Conservation (phyloP, 805 yeast species). For the Ogataea haglerorum region DNA sequence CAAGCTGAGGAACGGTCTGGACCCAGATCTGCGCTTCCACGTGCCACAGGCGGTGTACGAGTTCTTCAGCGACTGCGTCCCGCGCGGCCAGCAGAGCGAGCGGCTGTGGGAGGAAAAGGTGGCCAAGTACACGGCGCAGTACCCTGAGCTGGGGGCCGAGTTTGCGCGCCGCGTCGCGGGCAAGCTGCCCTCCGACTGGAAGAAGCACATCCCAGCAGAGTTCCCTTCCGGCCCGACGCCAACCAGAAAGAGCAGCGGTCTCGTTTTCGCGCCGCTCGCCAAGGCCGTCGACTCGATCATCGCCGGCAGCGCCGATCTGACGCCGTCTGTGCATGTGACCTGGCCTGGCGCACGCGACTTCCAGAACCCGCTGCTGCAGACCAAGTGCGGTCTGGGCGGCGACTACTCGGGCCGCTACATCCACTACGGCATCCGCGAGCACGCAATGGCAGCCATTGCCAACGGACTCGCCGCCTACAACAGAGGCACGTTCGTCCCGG, state of each 20-base stretch:
- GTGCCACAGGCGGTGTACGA: slow-evolving; percentile 83
- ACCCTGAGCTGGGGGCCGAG: slow-evolving; percentile 77
- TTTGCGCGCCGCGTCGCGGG: slow-evolving; percentile 70
- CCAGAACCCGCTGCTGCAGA: slow-evolving; percentile 71
- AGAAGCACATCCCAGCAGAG: slow-evolving; percentile 69
- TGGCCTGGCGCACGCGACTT: slow-evolving; percentile 80
- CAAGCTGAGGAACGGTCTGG: slow-evolving; percentile 77
- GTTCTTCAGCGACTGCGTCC: slow-evolving; percentile 54
- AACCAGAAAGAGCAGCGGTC: slow-evolving; percentile 90
- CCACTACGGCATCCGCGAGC: slow-evolving; percentile 98
- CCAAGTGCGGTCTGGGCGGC: slow-evolving; percentile 54
- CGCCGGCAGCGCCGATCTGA: slow-evolving; percentile 98
- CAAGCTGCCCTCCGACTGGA: slow-evolving; percentile 84
- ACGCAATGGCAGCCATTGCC: slow-evolving; percentile 97
- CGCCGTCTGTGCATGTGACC: slow-evolving; percentile 88
- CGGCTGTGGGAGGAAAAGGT: slow-evolving; percentile 68
- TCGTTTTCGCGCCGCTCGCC: slow-evolving; percentile 64
- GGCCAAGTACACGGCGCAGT: slow-evolving; percentile 56
- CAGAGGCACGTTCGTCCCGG: slow-evolving; percentile 78
- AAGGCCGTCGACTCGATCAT: slow-evolving; percentile 58
- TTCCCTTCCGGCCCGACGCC: slow-evolving; percentile 84
- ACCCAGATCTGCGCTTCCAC: slow-evolving; percentile 73
- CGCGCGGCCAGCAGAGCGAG: slow-evolving; percentile 63
- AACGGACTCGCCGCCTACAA: slow-evolving; percentile 93
- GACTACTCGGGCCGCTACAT: slow-evolving; percentile 87